phyloP scores from a whole-genome alignment of 192 early-diverging fungal genomes.

The Coemansia sp. region DNA sequence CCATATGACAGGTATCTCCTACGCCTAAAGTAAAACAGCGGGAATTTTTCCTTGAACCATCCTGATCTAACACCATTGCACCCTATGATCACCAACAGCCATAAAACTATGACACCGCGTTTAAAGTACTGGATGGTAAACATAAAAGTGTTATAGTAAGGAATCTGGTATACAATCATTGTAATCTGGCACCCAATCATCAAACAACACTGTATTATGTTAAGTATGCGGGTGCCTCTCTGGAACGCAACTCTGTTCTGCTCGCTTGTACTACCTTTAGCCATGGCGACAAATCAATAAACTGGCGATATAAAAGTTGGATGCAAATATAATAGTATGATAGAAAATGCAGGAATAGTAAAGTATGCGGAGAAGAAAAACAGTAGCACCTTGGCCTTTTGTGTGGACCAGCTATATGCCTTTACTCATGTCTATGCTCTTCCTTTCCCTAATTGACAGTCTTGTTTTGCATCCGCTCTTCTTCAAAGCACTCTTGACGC shows the following conservation, averaged over 20 bases:
- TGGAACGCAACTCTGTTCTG: not conserved
- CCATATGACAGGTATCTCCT: not conserved
- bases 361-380: too few species aligned
- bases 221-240: not conserved
- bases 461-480: too few species aligned
- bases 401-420: too few species aligned
- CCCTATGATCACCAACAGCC: not conserved
- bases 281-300: not conserved
- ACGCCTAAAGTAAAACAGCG: not conserved
- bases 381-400: too few species aligned
- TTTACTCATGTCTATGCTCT: too few species aligned
- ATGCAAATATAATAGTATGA: too few species aligned
- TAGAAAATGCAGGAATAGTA: too few species aligned
- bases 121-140: not conserved
- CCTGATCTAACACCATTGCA: not conserved
- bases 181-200: not conserved
- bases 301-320: too few species aligned
- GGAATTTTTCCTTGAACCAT: not conserved
- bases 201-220: not conserved
- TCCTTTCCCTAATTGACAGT: too few species aligned
- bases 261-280: not conserved
- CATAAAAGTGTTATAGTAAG: not conserved
- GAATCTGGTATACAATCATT: not conserved
- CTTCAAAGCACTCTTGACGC: too few species aligned
- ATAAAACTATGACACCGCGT: not conserved